Evolutionary conservation across 2,329 filamentous ascomycete genomes (phyloP), one percentile per base, ranked within the genome.

Genomic region (Pyrenochaeta sp.): DNA sequence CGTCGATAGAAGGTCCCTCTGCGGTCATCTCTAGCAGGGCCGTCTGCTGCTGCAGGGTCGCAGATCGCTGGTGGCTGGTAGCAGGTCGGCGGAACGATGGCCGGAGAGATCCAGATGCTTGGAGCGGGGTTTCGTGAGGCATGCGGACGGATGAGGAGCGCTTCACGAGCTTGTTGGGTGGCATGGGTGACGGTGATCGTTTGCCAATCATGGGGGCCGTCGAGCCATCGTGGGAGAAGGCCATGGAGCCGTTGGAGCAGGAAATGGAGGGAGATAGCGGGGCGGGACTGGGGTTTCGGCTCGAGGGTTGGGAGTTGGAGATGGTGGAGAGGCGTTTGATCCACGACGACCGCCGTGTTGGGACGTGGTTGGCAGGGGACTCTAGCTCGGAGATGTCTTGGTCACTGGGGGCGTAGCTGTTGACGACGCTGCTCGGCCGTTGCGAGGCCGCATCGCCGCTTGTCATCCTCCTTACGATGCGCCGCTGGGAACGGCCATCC

Each of bases 161-260:
- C 72, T 93, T 93, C 38, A 91, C 87, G 27, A 92, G 77, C 73
- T 90, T 91, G 70, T 92, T 92, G 13, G 84, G 86, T 7, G 82
- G 75, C 21, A 83, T 69, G 11, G 71, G 65, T 20, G 66, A 58
- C 27, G 73, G 67, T 9, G 61, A 61, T 14, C 58, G 55, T 68
- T 72, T 53, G 67, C 73, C 65, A 15, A 87, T 69, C 44, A 90
- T 87, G 11, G 87, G 85, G 17, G 80, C 83, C 1, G 78, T 81
- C 23, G 87, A 90, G 46, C 72, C 73, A 39, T 73, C 66, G 49
- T 75, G 67, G 9, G 76, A 77, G 46, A 77, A 73, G 14, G 72
- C 64, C 53, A 72, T 66, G 28, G 75, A 77, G 34, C 79, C 81
- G 71, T 88, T 81, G 13, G 86, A 88, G 65, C 83, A 82, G 32